Percentiles rank a stretch among this genome's conserved stretches.
phyloP scores from a whole-genome alignment of 2,329 filamentous ascomycete species.

The Ceratocystis colombiana region DNA sequence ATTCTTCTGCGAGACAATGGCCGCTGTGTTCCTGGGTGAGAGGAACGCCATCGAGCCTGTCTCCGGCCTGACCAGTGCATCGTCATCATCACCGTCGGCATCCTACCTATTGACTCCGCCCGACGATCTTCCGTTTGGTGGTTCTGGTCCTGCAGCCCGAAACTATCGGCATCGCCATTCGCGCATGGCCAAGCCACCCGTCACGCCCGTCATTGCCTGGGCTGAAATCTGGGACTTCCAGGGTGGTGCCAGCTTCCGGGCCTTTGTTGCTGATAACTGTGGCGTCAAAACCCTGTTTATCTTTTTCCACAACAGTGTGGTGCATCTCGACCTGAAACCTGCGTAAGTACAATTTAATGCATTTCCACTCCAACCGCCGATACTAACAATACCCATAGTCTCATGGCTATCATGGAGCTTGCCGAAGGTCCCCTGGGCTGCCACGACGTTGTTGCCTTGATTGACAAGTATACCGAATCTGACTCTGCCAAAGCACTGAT shows the following conservation, averaged over 20 bases:
- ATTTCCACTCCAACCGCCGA: not conserved
- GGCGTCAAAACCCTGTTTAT: constrained; percentile 69
- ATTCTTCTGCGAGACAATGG: constrained; percentile 97
- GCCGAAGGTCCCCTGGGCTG: constrained; percentile 68
- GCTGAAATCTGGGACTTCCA: constrained; percentile 79
- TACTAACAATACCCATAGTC: constrained; percentile 40
- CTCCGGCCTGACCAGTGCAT: constrained; percentile 80
- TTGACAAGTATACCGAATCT: constrained; percentile 59
- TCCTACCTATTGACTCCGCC: constrained; percentile 43
- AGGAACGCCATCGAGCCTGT: constrained; percentile 63
- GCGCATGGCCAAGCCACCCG: constrained; percentile 23
- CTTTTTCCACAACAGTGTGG: constrained; percentile 66
- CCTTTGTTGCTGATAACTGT: constrained; percentile 64
- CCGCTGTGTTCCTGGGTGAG: constrained; percentile 92
- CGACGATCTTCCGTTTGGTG: constrained; percentile 35
- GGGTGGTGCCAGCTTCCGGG: constrained; percentile 73
- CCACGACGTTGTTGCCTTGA: constrained; percentile 65
- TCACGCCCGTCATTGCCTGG: constrained; percentile 47
- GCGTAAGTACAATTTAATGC: constrained; percentile 49
- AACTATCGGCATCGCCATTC: not conserved
- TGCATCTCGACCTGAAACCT: constrained; percentile 72
- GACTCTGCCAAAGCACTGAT: constrained; percentile 57
- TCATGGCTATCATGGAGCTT: constrained; percentile 85
- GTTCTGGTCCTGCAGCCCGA: constrained; percentile 26
- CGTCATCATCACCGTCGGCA: constrained; percentile 27